Base-by-base conservation (phyloP, 176 grass and related monocot genomes). In the Cocos nucifera region DNA sequence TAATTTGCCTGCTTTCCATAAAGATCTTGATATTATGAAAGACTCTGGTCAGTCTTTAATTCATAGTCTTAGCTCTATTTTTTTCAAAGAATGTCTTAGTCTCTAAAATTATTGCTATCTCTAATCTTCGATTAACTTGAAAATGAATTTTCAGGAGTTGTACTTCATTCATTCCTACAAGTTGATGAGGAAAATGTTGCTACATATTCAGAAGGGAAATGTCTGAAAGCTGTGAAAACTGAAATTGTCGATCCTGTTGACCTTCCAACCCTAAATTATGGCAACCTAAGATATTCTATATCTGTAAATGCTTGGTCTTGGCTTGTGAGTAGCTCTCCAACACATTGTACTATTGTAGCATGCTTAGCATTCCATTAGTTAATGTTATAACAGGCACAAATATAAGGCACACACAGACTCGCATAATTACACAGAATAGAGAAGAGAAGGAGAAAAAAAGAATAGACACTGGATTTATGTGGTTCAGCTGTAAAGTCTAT, bases 271-370 rank as follows among this genome's bases (percentile, higher is more conserved):
- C 53, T 59, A 62, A 79, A 61, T 22, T 53, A 50, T 57, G 26
- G 49, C 50, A 78, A 66, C 19, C 75, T 76, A 26, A 49, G 53
- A 71, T 23, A 76, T 52, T 17, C 54, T 9, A 51, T 67, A 39
- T 62, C 78, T 10, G 29, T 62, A 66, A 44, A 55, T 15, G 61
- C 19, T 50, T 63, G 74, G 71, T 78, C 74, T 54, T 89, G 73
- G 77, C 77, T 89, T 66, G 80, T 89, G 22, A 89, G 81, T 78
- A 63, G 17, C 17, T 59, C 59, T 69, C 17, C 24, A n/a, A 29
- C 24, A 35, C 27, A 59, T 16, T 59, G 57, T 18, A 35, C 4
- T 21, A 21, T 21, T 21, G 21, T 21, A 21, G 21, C 15, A 35
- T 35, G 26, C 26, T 18, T 60, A 60, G 22, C 15, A 32, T 60